Percentiles rank a stretch among this genome's conserved stretches.
phyloP scores from a whole-genome alignment of 805 yeast genomes.

The Lipomyces chichibuensis region DNA sequence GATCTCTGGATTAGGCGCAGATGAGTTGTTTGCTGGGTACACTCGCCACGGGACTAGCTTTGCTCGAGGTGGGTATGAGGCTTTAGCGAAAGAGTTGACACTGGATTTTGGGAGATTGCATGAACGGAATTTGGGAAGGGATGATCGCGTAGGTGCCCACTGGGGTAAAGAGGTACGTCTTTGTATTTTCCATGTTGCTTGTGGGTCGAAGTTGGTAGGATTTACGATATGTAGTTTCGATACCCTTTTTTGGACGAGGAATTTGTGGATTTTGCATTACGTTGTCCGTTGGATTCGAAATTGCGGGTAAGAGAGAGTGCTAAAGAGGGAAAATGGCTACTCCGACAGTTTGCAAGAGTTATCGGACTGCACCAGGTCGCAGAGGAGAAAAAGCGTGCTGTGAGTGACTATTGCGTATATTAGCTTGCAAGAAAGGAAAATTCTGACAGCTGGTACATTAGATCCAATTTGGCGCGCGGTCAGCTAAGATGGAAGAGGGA shows the following conservation, averaged over 20 bases:
- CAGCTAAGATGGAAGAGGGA: slow-evolving; percentile 89
- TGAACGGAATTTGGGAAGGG: slow-evolving; percentile 82
- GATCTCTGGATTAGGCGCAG: slow-evolving; percentile 95
- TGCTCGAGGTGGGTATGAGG: slow-evolving; percentile 46
- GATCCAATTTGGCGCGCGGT: slow-evolving; percentile 92
- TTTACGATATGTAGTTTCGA: slow-evolving; percentile 46
- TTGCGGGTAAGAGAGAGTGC: slow-evolving; percentile 35
- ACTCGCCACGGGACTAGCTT: slow-evolving; percentile 65
- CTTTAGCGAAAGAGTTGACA: slow-evolving; percentile 61
- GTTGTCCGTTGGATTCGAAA: slow-evolving; percentile 47
- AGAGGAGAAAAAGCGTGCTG: slow-evolving; percentile 82
- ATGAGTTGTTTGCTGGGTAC: slow-evolving; percentile 95
- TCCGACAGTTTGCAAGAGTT: slow-evolving; percentile 63
- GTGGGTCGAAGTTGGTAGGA: slow-evolving; percentile 51
- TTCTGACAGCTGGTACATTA: neutral
- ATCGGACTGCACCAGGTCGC: slow-evolving; percentile 57
- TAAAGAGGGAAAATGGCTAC: slow-evolving; percentile 52
- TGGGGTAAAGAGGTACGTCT: slow-evolving; percentile 88
- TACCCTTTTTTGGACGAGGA: slow-evolving; percentile 50
- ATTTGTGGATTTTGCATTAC: slow-evolving; percentile 52
- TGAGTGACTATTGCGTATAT: neutral
- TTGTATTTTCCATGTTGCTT: neutral
- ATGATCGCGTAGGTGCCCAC: slow-evolving; percentile 80
- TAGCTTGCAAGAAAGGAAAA: neutral
- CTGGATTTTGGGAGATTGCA: slow-evolving; percentile 75